Base-by-base conservation (phyloP, 768 basidiomycete genomes). In the Lentinula boryana region DNA sequence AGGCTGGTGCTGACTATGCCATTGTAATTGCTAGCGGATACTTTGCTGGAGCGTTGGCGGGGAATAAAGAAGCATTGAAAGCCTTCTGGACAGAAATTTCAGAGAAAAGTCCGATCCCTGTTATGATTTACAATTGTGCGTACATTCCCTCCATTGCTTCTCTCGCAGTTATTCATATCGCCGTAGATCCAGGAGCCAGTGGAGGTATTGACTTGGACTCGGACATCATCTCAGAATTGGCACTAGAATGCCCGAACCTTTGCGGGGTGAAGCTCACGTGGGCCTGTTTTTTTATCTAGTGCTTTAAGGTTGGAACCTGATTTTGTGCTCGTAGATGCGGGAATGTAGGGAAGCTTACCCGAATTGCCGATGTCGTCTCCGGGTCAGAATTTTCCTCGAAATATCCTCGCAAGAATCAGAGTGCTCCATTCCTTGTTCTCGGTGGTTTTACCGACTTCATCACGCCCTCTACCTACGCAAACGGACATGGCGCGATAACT, bases 181-280 rank as follows among this genome's bases (percentile, higher is more conserved):
- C 36, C 51, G 54, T 65, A 93, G 93, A 86, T 75, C 95, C 94
- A 65, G 91, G 86, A 32, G 93, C 92, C 3, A 83, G 88, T 60
- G 91, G 89, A 3, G 94, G 95, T 10, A 90, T 98, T 65, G 93
- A 98, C 74, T 73, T 97, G 65, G 92, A 94, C 73, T 95, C 93
- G 13, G 91, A 95, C 71, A 72, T 93, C 38, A 89, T 98, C 68
- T 81, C 81, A 5, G 88, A 93, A 65, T 80, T 97, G 50, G 94
- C 93, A 13, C 70, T 70, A 32, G 84, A 87, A 64, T 88, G 84
- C 65, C 81, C 89, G 56, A 95, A 95, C 71, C 77, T 91, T 41
- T 84, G 79, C 65, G 95, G 94, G 21, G 87, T 95, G 63, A 98
- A 98, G 74, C 82, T 96, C 62, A 96, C 94, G 85, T 91, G 73